Percentiles rank a stretch among this genome's conserved stretches.
Conservation (phyloP, 768 basidiomycete genomes). For the Mycena filopes region DNA sequence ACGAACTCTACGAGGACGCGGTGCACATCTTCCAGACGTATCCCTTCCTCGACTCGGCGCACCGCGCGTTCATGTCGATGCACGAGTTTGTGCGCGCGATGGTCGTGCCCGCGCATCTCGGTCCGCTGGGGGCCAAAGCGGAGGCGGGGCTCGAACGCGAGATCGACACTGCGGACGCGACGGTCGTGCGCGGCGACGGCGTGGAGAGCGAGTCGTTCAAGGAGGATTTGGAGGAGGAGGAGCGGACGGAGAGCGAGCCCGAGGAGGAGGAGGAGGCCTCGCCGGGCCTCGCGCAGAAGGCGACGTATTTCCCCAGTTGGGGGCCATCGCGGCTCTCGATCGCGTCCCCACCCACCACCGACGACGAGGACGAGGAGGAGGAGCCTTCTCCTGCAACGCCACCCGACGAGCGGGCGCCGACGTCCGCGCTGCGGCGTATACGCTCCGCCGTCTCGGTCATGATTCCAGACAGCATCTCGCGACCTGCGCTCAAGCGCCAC, state of each 20-base stretch:
- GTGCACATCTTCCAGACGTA: slow-evolving; percentile 93
- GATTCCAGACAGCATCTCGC: slow-evolving; percentile 34
- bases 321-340: slow-evolving; percentile 48
- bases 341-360: slow-evolving; percentile 33
- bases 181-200: slow-evolving; percentile 81
- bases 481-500: slow-evolving; percentile 32
- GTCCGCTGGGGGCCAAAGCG: slow-evolving; percentile 62
- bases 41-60: slow-evolving; percentile 76
- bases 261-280: slow-evolving; percentile 43
- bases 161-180: slow-evolving; percentile 72
- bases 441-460: slow-evolving; percentile 48
- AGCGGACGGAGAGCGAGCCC: slow-evolving; percentile 39
- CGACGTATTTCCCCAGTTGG: slow-evolving; percentile 63
- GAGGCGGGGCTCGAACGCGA: slow-evolving; percentile 75
- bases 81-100: slow-evolving; percentile 71
- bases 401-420: slow-evolving; percentile 25
- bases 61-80: slow-evolving; percentile 76
- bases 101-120: slow-evolving; percentile 58
- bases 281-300: slow-evolving; percentile 1
- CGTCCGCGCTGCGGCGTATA: slow-evolving; percentile 43
- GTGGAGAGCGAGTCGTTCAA: slow-evolving; percentile 58
- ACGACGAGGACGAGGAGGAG: slow-evolving; percentile 32
- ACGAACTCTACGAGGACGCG: slow-evolving; percentile 92
- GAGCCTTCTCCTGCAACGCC: slow-evolving; percentile 15
- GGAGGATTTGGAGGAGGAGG: slow-evolving; percentile 50